A percentile compares a stretch with the other conserved stretches of the same genome.
These are phyloP conservation scores for Inga oerstediana DNA, from an alignment of 306 rosid species.

Conservation along the genomic window DNA sequence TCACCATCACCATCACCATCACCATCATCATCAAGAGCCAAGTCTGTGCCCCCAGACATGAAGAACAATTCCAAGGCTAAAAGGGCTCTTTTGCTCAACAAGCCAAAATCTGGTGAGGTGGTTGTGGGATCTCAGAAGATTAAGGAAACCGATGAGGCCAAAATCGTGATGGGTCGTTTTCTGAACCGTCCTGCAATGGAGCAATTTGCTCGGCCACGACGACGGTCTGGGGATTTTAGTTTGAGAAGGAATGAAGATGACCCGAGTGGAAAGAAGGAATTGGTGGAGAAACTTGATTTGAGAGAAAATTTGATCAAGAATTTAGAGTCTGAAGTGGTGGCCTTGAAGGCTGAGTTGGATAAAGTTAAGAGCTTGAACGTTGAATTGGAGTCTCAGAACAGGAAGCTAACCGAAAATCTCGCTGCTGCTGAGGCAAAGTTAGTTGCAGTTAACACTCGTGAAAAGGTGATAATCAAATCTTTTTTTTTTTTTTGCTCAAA, in stretches of 20 bases:
- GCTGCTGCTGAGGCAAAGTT: conserved; percentile 73
- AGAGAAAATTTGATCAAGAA: conserved; percentile 59
- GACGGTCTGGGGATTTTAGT: conserved; percentile 39
- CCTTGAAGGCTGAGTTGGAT: conserved; percentile 72
- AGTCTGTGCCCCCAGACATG: conserved; percentile 53
- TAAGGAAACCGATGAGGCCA: conserved; percentile 48
- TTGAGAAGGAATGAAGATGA: conserved; percentile 50
- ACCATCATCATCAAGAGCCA: conserved; percentile 48
- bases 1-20: conserved; percentile 28
- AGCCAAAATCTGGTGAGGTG: conserved; percentile 53
- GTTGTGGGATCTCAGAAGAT: conserved; percentile 54
- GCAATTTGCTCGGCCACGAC: conserved; percentile 47
- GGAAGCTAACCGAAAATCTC: conserved; percentile 58
- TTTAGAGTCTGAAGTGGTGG: conserved; percentile 62
- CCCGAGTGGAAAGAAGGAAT: conserved; percentile 48
- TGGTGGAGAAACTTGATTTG: conserved; percentile 50
- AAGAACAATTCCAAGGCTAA: conserved; percentile 49
- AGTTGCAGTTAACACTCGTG: conserved; percentile 33
- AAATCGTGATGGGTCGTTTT: conserved; percentile 40
- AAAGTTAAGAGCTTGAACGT: conserved; percentile 54
- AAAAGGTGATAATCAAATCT: conserved; percentile 50
- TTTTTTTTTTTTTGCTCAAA: conserved; percentile 3
- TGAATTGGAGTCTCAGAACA: conserved; percentile 66
- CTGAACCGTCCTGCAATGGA: conserved; percentile 45
- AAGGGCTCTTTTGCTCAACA: conserved; percentile 45